A percentile compares a stretch with the other conserved stretches of the same genome.
These are phyloP conservation scores for Fraxinus pennsylvanica DNA, from an alignment of 257 asterid species.

Conservation along the genomic window DNA sequence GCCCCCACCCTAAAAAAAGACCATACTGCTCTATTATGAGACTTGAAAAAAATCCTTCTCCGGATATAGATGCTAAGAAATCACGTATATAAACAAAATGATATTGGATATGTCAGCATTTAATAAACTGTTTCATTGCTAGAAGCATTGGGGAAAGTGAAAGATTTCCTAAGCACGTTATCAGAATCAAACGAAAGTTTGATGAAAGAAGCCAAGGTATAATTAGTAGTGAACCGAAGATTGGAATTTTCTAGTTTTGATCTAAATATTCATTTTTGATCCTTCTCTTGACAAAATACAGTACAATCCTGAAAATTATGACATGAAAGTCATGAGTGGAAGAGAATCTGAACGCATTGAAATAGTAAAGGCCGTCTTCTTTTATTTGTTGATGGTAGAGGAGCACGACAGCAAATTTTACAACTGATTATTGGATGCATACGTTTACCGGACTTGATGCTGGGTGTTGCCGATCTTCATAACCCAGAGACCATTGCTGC, in stretches of 20 bases:
- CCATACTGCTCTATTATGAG: not conserved
- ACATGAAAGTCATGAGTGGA: constrained; percentile 70
- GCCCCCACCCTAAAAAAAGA: too few species aligned
- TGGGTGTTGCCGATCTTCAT: constrained; percentile 86
- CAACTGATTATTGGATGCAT: not conserved
- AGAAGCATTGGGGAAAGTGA: constrained; percentile 68
- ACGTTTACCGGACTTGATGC: constrained; percentile 66
- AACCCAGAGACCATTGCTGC: constrained; percentile 89
- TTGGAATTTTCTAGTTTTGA: not conserved
- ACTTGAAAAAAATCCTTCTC: too few species aligned
- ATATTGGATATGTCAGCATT: too few species aligned
- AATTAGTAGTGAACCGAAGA: not conserved
- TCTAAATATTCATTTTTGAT: constrained; percentile 5
- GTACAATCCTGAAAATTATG: constrained; percentile 57
- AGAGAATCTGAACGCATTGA: constrained; percentile 73
- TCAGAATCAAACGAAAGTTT: constrained; percentile 71
- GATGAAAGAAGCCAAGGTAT: constrained; percentile 56
- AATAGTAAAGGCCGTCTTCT: constrained; percentile 41
- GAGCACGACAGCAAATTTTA: not conserved
- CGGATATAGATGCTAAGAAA: not conserved
- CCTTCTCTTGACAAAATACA: constrained; percentile 27
- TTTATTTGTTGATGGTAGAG: not conserved
- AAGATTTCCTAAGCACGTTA: constrained; percentile 67
- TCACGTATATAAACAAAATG: not conserved
- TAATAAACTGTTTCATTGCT: constrained; percentile 8